Base-by-base conservation (phyloP, 108 stramenopile genomes). In the Nitzschia inconspicua region DNA sequence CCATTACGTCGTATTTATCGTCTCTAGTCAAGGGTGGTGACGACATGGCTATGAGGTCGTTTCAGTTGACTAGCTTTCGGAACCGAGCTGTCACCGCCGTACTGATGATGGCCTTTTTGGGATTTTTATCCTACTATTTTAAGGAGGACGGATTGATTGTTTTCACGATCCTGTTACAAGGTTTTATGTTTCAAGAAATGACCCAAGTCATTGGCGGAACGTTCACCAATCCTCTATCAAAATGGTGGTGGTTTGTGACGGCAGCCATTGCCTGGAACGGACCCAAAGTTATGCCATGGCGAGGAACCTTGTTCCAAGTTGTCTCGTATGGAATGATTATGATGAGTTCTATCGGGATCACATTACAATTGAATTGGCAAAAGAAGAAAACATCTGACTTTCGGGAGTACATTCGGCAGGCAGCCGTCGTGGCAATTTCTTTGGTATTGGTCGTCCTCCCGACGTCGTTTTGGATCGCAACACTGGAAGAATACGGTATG, bases 381-480 rank as follows among this genome's bases (percentile, higher is more conserved):
- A 27, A 50, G 4, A 43, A 34, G 16, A 66, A 66, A 10, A 70
- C 74, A 8, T 74, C 62, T 4, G 50, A 74, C 14, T 85, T 82
- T 46, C 78, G 84, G 29, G 66, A 68, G n/a, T 78, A 63, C 42
- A 43, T 86, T 11, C 73, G 79, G 24, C 72, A 74, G 42, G 40
- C 65, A 8, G 68, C 79, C 3, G 64, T 62, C 25, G 68, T 73
- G 18, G 58, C 76, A 26, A 64, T 83, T 63, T 50, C 75, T 16
- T 44, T 79, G 66, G 79, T 80, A 42, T 29, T 51, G 11, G 50
- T 51, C 4, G 28, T 51, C 5, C 34, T 51, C 2, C 50, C 50
- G 84, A 85, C 83, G 8, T 86, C 84, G 13, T 89, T 72, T 59
- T 85, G 81, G 84, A 75, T 91, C n/a, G 48, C 69, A 11, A 83